These are phyloP conservation scores for Lentithecium fluviatile DNA, from an alignment of 495 filamentous ascomycete species.

Conservation along the genomic window DNA sequence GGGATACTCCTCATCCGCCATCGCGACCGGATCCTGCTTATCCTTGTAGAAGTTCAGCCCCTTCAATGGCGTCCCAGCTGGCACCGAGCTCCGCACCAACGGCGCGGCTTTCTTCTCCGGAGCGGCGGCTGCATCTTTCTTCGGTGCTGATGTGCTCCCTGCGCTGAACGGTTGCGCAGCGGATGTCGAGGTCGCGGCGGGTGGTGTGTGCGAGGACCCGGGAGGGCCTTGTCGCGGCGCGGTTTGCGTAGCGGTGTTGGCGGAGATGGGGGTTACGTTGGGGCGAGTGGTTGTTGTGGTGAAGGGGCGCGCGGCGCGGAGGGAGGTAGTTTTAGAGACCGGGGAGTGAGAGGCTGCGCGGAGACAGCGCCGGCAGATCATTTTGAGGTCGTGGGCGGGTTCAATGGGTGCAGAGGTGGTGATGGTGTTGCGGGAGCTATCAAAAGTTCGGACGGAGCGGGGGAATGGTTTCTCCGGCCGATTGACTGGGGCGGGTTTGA, in stretches of 20 bases:
- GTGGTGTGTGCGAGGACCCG: constrained; percentile 17
- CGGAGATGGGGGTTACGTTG: constrained; percentile 17
- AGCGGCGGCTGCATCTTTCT: constrained; percentile 38
- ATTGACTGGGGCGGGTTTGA: not conserved
- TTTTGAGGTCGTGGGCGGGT: constrained; percentile 9
- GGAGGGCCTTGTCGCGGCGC: constrained; percentile 13
- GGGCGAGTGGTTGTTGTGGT: constrained; percentile 12
- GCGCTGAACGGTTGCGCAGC: constrained; percentile 54
- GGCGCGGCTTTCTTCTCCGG: constrained; percentile 34
- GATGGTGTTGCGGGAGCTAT: not conserved
- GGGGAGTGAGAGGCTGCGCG: constrained; percentile 24
- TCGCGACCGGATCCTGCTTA: constrained; percentile 68
- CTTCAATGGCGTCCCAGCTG: constrained; percentile 68
- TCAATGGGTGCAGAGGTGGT: not conserved
- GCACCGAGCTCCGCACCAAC: constrained; percentile 46
- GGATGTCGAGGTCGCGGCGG: constrained; percentile 50
- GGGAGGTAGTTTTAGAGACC: not conserved
- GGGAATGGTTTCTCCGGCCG: not conserved
- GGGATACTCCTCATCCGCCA: constrained; percentile 83
- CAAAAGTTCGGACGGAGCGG: constrained; percentile 2
- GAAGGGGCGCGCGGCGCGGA: constrained; percentile 3
- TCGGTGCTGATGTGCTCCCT: constrained; percentile 48
- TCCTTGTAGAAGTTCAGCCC: constrained; percentile 89
- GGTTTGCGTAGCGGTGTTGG: constrained; percentile 7
- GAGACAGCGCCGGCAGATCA: constrained; percentile 39